These are phyloP conservation scores for Starmerella bombi DNA, from an alignment of 805 yeast species.

Conservation along the genomic window DNA sequence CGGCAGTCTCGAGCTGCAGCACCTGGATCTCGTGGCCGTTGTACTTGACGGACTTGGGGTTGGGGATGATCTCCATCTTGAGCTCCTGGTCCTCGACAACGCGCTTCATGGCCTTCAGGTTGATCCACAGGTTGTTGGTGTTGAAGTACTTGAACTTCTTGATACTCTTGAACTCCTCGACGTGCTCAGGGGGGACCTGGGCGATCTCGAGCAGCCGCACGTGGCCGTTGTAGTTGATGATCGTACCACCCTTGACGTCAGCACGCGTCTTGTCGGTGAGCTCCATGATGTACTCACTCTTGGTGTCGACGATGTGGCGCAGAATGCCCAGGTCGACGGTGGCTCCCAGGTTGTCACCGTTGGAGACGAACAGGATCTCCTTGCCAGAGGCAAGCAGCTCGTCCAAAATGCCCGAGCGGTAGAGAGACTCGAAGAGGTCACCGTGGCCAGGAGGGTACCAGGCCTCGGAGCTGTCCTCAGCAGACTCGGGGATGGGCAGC, in stretches of 20 bases:
- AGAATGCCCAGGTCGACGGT: conserved; percentile 86
- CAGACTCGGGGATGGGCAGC: conserved; percentile 77
- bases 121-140: conserved; percentile 96
- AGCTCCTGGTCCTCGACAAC: conserved; percentile 72
- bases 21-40: conserved; percentile 74
- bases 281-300: conserved; percentile 94
- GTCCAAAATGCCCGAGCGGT: conserved; percentile 84
- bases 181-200: conserved; percentile 96
- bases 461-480: conserved; percentile 59
- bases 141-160: conserved; percentile 97
- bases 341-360: conserved; percentile 97
- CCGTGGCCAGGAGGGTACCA: conserved; percentile 99
- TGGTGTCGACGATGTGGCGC: conserved; percentile 82
- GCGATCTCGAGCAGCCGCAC: conserved; percentile 93
- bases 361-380: conserved; percentile 88
- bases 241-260: conserved; percentile 98
- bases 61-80: conserved; percentile 90
- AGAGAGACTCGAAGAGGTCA: conserved; percentile 83
- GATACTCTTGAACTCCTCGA: conserved; percentile 94
- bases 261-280: conserved; percentile 98
- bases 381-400: conserved; percentile 82
- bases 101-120: conserved; percentile 85
- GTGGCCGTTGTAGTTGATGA: conserved; percentile 88
- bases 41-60: conserved; percentile 65
- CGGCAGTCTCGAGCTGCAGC: conserved; percentile 94